phyloP scores from a whole-genome alignment of 2,329 filamentous ascomycete species.

The Diaporthe sp. region DNA sequence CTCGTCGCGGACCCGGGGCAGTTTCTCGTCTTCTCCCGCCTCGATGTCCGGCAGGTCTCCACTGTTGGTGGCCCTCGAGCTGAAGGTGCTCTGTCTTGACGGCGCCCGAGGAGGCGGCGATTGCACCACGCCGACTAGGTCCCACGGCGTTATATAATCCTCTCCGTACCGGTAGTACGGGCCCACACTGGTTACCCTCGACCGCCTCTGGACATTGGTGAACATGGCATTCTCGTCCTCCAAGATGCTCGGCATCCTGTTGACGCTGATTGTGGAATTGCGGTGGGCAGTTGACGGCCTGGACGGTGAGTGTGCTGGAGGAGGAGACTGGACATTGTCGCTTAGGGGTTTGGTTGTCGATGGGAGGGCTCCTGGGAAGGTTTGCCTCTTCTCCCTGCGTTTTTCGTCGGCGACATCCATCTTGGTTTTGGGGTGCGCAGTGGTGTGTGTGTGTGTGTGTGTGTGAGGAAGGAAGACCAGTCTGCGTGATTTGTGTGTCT shows the following conservation, averaged over 20 bases:
- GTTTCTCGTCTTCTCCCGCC: slow-evolving; percentile 28
- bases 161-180: slow-evolving; percentile 40
- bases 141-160: slow-evolving; percentile 39
- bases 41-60: slow-evolving; percentile 27
- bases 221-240: slow-evolving; percentile 35
- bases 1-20: slow-evolving; percentile 32
- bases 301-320: not conserved
- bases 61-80: slow-evolving; percentile 16
- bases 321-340: slow-evolving; percentile 8
- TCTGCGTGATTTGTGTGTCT: slow-evolving; percentile 1
- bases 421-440: not conserved
- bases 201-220: slow-evolving; percentile 15
- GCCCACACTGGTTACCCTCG: slow-evolving; percentile 6
- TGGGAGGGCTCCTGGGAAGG: not conserved
- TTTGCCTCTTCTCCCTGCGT: slow-evolving; percentile 20
- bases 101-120: slow-evolving; percentile 14
- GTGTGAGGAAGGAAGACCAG: not conserved
- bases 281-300: slow-evolving; percentile 9
- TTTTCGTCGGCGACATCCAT: slow-evolving; percentile 6
- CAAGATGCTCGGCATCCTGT: slow-evolving; percentile 36
- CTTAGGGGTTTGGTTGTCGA: slow-evolving; percentile 25
- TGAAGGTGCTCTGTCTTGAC: slow-evolving; percentile 25
- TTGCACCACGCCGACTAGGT: slow-evolving; percentile 22
- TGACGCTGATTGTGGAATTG: slow-evolving; percentile 24
- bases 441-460: not conserved